Evolutionary conservation across 2,329 filamentous ascomycete genomes (phyloP).

Genomic region (Cladophialophora chaetospira): DNA sequence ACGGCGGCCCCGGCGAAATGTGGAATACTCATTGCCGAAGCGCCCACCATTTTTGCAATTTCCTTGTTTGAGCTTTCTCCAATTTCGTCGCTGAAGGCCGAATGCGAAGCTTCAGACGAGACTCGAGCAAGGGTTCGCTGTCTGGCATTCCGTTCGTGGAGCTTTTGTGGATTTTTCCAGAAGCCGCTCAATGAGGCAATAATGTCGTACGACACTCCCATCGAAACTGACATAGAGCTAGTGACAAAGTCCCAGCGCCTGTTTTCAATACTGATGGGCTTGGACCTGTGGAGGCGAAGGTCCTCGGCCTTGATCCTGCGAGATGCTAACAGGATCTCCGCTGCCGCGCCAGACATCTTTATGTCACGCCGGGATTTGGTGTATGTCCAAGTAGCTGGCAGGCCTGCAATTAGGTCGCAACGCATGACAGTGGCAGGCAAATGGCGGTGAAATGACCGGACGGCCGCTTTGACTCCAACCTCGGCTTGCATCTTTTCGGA

Average conservation of each 20-base stretch:
- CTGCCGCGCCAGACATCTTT: constrained; percentile 49
- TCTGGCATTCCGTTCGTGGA: constrained; percentile 1
- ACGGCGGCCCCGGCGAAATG: not conserved
- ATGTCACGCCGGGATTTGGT: constrained; percentile 44
- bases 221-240: constrained; percentile 1
- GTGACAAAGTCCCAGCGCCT: constrained; percentile 14
- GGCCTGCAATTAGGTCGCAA: constrained; percentile 67
- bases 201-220: constrained; percentile 11
- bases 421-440: constrained; percentile 65
- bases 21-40: constrained; percentile 16
- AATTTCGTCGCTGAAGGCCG: not conserved
- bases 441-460: constrained; percentile 68
- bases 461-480: constrained; percentile 62
- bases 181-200: constrained; percentile 6
- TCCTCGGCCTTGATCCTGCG: constrained; percentile 17
- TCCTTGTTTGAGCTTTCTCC: constrained; percentile 16
- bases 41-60: constrained; percentile 31
- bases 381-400: constrained; percentile 55
- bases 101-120: not conserved
- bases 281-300: constrained; percentile 38
- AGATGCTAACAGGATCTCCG: constrained; percentile 42
- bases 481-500: constrained; percentile 60
- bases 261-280: constrained; percentile 28
- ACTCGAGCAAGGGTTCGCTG: not conserved
- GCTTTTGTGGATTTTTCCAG: constrained; percentile 3